phyloP scores from a whole-genome alignment of 192 early-diverging fungal species.

The Diversispora eburnea region DNA sequence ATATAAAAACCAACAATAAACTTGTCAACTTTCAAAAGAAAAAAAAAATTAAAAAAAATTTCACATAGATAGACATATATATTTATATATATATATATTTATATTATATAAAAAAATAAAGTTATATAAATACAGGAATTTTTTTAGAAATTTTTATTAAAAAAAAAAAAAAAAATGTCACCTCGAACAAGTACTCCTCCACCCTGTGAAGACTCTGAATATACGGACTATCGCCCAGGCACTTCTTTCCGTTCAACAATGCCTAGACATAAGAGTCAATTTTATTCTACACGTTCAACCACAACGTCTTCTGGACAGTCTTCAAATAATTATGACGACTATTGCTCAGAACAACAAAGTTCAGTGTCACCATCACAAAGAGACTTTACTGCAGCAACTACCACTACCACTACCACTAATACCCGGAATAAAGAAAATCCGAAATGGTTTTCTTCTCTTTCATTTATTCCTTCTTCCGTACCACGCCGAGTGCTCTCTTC shows the following conservation, averaged over 20 bases:
- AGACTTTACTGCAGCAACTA: background rate
- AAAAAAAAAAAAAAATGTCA: slow-evolving; percentile 8
- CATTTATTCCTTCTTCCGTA: slow-evolving; percentile 7
- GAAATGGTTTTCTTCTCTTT: background rate
- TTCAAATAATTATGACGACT: background rate
- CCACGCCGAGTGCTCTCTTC: slow-evolving; percentile 19
- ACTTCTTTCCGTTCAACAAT: background rate
- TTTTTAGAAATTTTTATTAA: background rate
- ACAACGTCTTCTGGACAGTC: background rate
- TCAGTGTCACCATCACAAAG: background rate
- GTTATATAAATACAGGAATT: background rate
- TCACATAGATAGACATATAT: background rate
- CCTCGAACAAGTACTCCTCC: slow-evolving; percentile 19
- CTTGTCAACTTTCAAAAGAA: no score
- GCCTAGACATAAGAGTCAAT: background rate
- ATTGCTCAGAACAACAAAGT: background rate
- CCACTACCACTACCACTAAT: background rate
- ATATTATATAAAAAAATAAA: background rate
- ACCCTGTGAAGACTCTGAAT: slow-evolving; percentile 5
- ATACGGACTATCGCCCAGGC: background rate
- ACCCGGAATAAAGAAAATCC: background rate
- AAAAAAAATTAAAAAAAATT: no score
- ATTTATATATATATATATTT: background rate
- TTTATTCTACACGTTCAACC: slow-evolving; percentile 3
- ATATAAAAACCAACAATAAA: no score